A percentile compares a stretch with the other conserved stretches of the same genome.
These are phyloP conservation scores for Bauhinia variegata DNA, from an alignment of 306 rosid species.

Conservation along the genomic window DNA sequence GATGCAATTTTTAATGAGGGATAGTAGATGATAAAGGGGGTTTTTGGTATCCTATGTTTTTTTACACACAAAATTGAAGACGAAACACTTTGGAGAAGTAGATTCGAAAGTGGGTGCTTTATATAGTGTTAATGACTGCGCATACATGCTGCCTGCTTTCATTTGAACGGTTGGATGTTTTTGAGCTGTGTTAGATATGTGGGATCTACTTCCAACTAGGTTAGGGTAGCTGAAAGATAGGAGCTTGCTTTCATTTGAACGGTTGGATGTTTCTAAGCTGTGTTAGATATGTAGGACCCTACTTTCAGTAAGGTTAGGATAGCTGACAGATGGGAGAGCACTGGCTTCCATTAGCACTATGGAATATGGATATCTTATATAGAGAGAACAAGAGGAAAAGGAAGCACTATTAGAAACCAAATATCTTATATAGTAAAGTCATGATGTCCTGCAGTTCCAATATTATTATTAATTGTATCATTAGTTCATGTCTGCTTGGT, in stretches of 20 bases:
- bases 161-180: conserved; percentile 21
- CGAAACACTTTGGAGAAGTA: no score
- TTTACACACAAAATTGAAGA: background rate
- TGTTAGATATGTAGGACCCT: background rate
- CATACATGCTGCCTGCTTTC: background rate
- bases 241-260: conserved; percentile 12
- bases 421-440: conserved; percentile 14
- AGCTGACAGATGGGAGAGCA: conserved; percentile 10
- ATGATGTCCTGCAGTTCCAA: conserved; percentile 4
- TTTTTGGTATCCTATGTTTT: conserved; percentile 26
- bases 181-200: conserved; percentile 8
- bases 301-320: conserved; percentile 17
- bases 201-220: conserved; percentile 7
- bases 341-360: conserved; percentile 2
- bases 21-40: background rate
- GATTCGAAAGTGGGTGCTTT: conserved; percentile 7
- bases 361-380: background rate
- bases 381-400: background rate
- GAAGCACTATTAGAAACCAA: background rate
- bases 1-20: conserved; percentile 8
- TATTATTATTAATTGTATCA: background rate
- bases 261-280: conserved; percentile 26
- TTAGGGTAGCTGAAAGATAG: conserved; percentile 13
- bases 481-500: background rate
- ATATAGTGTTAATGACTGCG: background rate